Evolutionary conservation across 371 early-diverging fungal genomes (phyloP).

Genomic region (Apophysomyces variabilis): DNA sequence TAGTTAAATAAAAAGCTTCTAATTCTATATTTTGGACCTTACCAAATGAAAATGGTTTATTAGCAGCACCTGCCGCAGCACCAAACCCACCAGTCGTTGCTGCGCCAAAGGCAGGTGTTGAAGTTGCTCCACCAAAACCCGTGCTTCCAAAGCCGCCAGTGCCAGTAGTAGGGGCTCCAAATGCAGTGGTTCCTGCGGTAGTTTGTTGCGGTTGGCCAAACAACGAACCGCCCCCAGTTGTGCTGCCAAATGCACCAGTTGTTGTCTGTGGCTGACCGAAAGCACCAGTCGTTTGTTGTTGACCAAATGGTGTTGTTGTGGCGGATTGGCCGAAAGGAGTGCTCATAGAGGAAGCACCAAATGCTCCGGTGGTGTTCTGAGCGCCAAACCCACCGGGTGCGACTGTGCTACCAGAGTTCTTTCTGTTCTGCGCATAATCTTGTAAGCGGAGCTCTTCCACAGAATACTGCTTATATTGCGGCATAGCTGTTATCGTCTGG

Average conservation of each 20-base stretch:
- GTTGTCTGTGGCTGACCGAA: conserved; percentile 40
- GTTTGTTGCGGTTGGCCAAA: conserved; percentile 22
- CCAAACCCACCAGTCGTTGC: conserved; percentile 23
- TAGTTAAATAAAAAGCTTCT: not conserved
- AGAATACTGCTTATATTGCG: conserved; percentile 82
- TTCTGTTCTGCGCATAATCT: conserved; percentile 89
- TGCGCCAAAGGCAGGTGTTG: conserved; percentile 42
- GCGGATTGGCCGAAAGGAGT: conserved; percentile 39
- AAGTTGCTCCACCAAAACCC: conserved; percentile 17
- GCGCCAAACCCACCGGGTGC: conserved; percentile 45
- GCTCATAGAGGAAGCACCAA: conserved; percentile 46
- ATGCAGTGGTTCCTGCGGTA: conserved; percentile 24
- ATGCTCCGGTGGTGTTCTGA: conserved; percentile 31
- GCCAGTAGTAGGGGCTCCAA: conserved; percentile 30
- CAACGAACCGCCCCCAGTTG: conserved; percentile 17
- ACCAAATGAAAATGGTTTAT: conserved; percentile 3
- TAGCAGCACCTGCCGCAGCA: not conserved
- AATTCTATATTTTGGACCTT: not conserved
- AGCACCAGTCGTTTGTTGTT: conserved; percentile 34
- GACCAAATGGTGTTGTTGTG: conserved; percentile 53
- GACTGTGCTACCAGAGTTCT: conserved; percentile 48
- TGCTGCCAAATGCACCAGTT: conserved; percentile 32
- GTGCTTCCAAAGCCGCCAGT: conserved; percentile 30
- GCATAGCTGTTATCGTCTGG: conserved; percentile 90
- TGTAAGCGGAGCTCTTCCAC: conserved; percentile 91